Percentiles rank a stretch among this genome's conserved stretches.
Evolutionary conservation across 805 yeast species (phyloP).

Genomic region (Teunomyces lycoperdinae): DNA sequence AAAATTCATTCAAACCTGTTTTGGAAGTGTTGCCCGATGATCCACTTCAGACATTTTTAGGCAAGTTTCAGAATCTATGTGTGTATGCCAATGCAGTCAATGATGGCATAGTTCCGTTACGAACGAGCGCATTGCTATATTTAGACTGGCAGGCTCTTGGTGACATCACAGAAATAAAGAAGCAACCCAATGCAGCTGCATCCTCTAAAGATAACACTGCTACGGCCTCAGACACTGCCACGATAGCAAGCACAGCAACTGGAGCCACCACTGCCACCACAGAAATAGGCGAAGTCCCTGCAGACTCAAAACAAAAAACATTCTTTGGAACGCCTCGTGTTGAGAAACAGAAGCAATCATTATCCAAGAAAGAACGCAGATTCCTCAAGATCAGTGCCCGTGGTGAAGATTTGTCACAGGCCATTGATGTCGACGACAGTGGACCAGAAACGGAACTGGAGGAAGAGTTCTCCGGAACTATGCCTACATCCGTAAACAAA

Average conservation of each 20-base stretch:
- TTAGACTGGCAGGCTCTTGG: constrained; percentile 44
- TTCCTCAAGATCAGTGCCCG: constrained; percentile 18
- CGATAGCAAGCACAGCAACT: background rate
- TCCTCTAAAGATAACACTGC: background rate
- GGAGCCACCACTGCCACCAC: background rate
- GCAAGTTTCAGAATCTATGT: constrained; percentile 30
- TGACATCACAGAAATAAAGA: constrained; percentile 30
- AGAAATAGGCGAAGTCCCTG: background rate
- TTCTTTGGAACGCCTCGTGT: background rate
- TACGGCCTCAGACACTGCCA: background rate
- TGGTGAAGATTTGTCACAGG: constrained; percentile 10
- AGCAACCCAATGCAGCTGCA: constrained; percentile 8
- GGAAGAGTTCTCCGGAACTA: constrained; percentile 1
- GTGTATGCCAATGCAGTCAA: constrained; percentile 44
- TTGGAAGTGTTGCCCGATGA: constrained; percentile 41
- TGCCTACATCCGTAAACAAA: too few relatives aligned
- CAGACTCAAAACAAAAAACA: background rate
- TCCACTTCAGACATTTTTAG: constrained; percentile 32
- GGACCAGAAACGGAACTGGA: constrained; percentile 4
- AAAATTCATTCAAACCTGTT: constrained; percentile 27
- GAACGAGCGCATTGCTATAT: constrained; percentile 42
- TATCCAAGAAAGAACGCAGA: constrained; percentile 14
- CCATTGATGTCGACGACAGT: background rate
- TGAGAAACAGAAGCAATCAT: constrained; percentile 2
- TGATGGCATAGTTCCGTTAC: constrained; percentile 45